These are phyloP conservation scores for Penicillium corylophilum DNA, from an alignment of 2,329 filamentous ascomycete species.

Conservation along the genomic window DNA sequence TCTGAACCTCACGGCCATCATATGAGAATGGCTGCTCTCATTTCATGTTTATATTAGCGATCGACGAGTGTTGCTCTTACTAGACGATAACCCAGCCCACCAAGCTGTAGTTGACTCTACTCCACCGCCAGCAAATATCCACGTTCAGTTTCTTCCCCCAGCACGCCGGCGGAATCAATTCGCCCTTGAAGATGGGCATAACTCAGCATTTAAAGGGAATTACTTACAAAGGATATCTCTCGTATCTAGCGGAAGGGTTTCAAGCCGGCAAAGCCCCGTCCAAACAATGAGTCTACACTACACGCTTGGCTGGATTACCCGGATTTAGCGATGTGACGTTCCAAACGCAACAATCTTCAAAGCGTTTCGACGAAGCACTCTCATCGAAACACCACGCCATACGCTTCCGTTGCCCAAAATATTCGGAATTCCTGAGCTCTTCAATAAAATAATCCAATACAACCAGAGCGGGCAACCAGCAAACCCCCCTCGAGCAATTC, in stretches of 20 bases:
- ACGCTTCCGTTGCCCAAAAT: slow-evolving; percentile 1
- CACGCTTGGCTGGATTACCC: slow-evolving; percentile 6
- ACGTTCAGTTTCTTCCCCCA: slow-evolving; percentile 14
- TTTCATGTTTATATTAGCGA: slow-evolving; percentile 10
- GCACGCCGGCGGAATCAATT: slow-evolving; percentile 1
- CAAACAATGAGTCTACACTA: slow-evolving; percentile 8
- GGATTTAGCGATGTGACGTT: slow-evolving; percentile 9
- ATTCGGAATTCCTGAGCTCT: slow-evolving; percentile 4
- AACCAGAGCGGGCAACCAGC: neutral
- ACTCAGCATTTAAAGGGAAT: slow-evolving; percentile 6
- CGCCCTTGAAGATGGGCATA: slow-evolving; percentile 16
- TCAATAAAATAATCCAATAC: neutral
- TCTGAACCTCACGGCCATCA: slow-evolving; percentile 24
- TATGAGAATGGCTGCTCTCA: slow-evolving; percentile 17
- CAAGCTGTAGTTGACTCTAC: slow-evolving; percentile 5
- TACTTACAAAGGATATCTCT: slow-evolving; percentile 8
- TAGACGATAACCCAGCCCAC: slow-evolving; percentile 19
- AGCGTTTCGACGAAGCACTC: slow-evolving; percentile 5
- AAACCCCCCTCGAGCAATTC: slow-evolving; percentile 1
- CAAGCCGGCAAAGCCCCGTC: neutral
- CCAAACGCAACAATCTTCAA: slow-evolving; percentile 6
- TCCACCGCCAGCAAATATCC: slow-evolving; percentile 14
- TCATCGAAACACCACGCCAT: slow-evolving; percentile 4
- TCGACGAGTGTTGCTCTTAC: slow-evolving; percentile 15
- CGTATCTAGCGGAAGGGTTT: neutral